Evolutionary conservation across 768 basidiomycete species (phyloP).

Genomic region (Astraeus odoratus): DNA sequence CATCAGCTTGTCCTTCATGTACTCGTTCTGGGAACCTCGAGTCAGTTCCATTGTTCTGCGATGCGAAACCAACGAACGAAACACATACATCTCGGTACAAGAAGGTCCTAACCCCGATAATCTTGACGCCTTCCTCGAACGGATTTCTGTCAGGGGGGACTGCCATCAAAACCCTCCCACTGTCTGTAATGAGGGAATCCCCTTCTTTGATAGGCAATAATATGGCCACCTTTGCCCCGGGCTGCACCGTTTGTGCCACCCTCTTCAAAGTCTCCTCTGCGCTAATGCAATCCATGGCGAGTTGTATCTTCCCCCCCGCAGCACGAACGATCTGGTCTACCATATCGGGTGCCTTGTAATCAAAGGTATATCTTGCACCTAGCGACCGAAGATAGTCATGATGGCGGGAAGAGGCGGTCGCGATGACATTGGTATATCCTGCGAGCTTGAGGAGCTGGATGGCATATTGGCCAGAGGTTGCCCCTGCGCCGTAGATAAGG

Average conservation of each 20-base stretch:
- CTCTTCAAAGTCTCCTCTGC: slow-evolving; percentile 29
- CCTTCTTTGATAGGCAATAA: slow-evolving; percentile 44
- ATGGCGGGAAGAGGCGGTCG: slow-evolving; percentile 35
- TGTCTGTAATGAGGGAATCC: slow-evolving; percentile 26
- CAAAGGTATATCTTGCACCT: slow-evolving; percentile 35
- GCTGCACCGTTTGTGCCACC: slow-evolving; percentile 32
- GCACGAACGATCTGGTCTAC: slow-evolving; percentile 29
- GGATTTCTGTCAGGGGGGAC: slow-evolving; percentile 31
- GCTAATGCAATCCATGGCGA: slow-evolving; percentile 36
- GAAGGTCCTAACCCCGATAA: slow-evolving; percentile 37
- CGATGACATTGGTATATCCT: slow-evolving; percentile 37
- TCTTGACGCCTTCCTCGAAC: slow-evolving; percentile 30
- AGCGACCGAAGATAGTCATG: slow-evolving; percentile 33
- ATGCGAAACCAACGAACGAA: not conserved
- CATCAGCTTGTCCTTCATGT: slow-evolving; percentile 37
- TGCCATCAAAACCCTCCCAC: slow-evolving; percentile 23
- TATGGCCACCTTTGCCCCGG: slow-evolving; percentile 35
- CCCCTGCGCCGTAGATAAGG: slow-evolving; percentile 39
- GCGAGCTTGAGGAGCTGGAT: slow-evolving; percentile 36
- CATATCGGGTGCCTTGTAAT: slow-evolving; percentile 34
- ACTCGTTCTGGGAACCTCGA: slow-evolving; percentile 28
- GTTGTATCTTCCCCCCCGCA: slow-evolving; percentile 24
- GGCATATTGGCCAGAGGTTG: slow-evolving; percentile 33
- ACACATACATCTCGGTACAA: slow-evolving; percentile 32
- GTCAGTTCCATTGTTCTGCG: too few species aligned